Evolutionary conservation across 1,284 basidiomycete species (phyloP).

Genomic region (Tilletia indica): DNA sequence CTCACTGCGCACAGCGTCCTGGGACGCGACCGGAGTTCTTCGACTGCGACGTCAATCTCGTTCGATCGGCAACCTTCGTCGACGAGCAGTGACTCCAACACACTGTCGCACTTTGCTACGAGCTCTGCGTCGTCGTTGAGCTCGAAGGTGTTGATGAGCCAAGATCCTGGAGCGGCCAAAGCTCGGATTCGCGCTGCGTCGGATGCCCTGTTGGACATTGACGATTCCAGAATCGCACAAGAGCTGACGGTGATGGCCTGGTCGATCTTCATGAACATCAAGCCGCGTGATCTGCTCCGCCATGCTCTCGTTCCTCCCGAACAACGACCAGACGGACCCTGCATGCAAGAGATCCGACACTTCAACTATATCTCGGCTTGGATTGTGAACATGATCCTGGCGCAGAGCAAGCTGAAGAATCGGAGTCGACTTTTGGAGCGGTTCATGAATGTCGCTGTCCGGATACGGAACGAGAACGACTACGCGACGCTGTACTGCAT

Average conservation of each 20-base stretch:
- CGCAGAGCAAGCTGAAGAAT: constrained; percentile 43
- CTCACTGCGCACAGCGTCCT: not conserved
- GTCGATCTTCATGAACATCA: constrained; percentile 42
- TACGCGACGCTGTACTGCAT: constrained; percentile 48
- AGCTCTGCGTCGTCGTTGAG: not conserved
- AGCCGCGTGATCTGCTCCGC: constrained; percentile 43
- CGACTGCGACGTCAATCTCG: constrained; percentile 16
- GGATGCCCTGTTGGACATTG: constrained; percentile 39
- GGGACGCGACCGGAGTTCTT: constrained; percentile 18
- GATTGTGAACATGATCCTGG: constrained; percentile 50
- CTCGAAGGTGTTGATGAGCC: not conserved
- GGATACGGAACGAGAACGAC: constrained; percentile 44
- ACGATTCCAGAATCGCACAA: constrained; percentile 40
- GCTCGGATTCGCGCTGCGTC: constrained; percentile 36
- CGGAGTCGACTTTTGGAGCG: constrained; percentile 48
- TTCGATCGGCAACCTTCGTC: constrained; percentile 9
- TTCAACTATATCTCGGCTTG: constrained; percentile 51
- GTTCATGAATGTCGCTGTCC: constrained; percentile 47
- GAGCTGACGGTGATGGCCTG: constrained; percentile 48
- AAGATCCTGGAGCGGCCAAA: constrained; percentile 18
- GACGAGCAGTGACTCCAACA: constrained; percentile 1
- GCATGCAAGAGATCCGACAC: constrained; percentile 44
- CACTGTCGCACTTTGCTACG: not conserved
- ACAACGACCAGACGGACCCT: constrained; percentile 37
- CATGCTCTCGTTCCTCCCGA: constrained; percentile 43